phyloP scores from a whole-genome alignment of 495 filamentous ascomycete genomes.

The Daldinia grandis region DNA sequence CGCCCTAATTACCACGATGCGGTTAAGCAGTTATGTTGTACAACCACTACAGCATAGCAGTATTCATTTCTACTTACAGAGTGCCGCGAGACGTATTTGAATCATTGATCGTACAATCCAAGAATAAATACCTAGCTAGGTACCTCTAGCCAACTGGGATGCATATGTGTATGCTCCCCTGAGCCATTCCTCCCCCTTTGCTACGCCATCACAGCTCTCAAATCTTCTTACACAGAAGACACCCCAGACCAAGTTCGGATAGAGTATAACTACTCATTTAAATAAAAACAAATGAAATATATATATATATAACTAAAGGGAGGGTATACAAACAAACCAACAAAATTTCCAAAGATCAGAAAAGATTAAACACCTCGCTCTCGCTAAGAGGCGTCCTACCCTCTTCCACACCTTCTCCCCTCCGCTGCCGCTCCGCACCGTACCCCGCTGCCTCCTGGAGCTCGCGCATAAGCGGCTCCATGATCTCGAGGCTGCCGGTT shows the following conservation, averaged over 20 bases:
- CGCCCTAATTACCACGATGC: too few species aligned
- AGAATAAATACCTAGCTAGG: background rate
- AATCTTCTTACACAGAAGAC: background rate
- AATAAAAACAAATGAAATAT: constrained; percentile 9
- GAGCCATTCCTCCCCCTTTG: background rate
- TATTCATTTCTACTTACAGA: background rate
- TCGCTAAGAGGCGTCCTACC: constrained; percentile 11
- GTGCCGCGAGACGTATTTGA: background rate
- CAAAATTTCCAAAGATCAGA: constrained; percentile 8
- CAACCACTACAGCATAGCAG: background rate
- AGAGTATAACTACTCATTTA: background rate
- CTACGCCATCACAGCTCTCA: background rate
- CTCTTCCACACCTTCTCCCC: background rate
- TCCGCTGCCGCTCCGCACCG: background rate
- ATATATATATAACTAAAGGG: constrained; percentile 15
- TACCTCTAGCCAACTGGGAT: background rate
- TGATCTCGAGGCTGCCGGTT: constrained; percentile 16
- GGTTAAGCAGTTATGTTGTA: background rate
- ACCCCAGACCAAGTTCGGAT: background rate
- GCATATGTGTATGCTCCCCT: background rate
- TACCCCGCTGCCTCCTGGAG: constrained; percentile 28
- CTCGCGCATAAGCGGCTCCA: constrained; percentile 39
- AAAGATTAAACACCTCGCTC: constrained; percentile 35
- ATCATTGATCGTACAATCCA: background rate
- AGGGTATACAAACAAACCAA: constrained; percentile 32